phyloP scores from a whole-genome alignment of 2,329 filamentous ascomycete species.

The Cordyceps cateniannulata region DNA sequence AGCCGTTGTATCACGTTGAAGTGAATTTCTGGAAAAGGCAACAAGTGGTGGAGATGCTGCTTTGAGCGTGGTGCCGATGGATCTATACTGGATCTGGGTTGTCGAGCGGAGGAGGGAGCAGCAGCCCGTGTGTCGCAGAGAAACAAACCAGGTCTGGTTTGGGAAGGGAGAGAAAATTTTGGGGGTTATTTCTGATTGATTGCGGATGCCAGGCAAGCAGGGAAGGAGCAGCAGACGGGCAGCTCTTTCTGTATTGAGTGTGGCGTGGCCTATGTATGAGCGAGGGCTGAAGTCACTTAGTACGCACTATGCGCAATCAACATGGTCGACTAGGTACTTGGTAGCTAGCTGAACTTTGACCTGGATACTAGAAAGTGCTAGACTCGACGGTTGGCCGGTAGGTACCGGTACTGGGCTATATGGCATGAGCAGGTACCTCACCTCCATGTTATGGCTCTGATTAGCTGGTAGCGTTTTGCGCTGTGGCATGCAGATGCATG shows the following conservation, averaged over 20 bases:
- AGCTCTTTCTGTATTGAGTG: slow-evolving; percentile 32
- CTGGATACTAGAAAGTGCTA: not conserved
- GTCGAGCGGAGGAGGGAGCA: slow-evolving; percentile 43
- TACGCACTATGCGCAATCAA: not conserved
- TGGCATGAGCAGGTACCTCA: not conserved
- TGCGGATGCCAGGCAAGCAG: not conserved
- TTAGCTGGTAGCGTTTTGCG: slow-evolving; percentile 16
- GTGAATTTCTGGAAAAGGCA: slow-evolving; percentile 38
- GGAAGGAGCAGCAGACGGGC: slow-evolving; percentile 13
- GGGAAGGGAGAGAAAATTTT: slow-evolving; percentile 17
- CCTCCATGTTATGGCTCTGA: slow-evolving; percentile 17
- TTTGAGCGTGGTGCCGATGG: slow-evolving; percentile 60
- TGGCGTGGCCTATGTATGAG: slow-evolving; percentile 24
- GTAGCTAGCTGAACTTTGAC: not conserved
- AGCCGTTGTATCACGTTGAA: slow-evolving; percentile 35
- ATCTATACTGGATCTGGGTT: slow-evolving; percentile 59
- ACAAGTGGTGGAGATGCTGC: slow-evolving; percentile 56
- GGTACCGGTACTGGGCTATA: slow-evolving; percentile 6
- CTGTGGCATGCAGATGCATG: slow-evolving; percentile 21
- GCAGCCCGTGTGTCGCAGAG: slow-evolving; percentile 44
- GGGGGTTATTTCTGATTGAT: slow-evolving; percentile 26
- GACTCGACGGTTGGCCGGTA: not conserved
- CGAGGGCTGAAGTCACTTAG: not conserved
- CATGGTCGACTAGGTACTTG: too few relatives aligned
- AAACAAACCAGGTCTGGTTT: slow-evolving; percentile 43